Conservation (phyloP, 2,329 filamentous ascomycete species). For the Epichloe baconii region DNA sequence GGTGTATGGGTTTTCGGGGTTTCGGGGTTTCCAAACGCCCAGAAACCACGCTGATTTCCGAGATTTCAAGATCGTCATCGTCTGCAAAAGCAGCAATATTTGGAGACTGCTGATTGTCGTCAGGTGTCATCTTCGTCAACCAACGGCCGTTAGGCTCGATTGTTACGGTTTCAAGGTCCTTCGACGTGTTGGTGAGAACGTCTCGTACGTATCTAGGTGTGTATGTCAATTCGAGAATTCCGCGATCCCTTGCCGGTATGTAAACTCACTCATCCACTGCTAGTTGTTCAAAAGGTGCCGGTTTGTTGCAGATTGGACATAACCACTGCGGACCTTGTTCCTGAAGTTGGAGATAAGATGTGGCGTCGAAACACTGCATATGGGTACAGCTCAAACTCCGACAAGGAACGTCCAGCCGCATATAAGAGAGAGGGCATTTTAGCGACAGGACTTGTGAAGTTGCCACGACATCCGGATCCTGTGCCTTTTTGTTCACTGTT, state of each 20-base stretch:
- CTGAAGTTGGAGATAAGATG: slow-evolving; percentile 82
- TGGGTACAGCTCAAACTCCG: slow-evolving; percentile 72
- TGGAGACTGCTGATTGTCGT: slow-evolving; percentile 16
- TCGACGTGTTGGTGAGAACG: slow-evolving; percentile 63
- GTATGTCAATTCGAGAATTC: neutral
- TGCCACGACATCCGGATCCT: slow-evolving; percentile 79
- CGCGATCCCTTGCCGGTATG: neutral
- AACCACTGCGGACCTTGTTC: slow-evolving; percentile 94
- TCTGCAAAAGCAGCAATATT: slow-evolving; percentile 20
- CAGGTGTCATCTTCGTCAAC: slow-evolving; percentile 31
- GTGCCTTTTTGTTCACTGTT: slow-evolving; percentile 64
- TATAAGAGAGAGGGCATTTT: slow-evolving; percentile 82
- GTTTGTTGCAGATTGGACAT: slow-evolving; percentile 87
- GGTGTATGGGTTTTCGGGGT: slow-evolving; percentile 18
- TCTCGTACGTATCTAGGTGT: slow-evolving; percentile 63
- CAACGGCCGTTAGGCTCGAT: slow-evolving; percentile 81
- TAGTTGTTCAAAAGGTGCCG: slow-evolving; percentile 65
- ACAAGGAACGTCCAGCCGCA: slow-evolving; percentile 68
- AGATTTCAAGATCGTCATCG: slow-evolving; percentile 39
- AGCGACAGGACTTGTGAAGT: slow-evolving; percentile 81
- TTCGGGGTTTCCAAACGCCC: slow-evolving; percentile 24
- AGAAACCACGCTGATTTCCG: slow-evolving; percentile 26
- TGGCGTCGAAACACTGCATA: slow-evolving; percentile 89
- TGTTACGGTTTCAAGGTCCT: slow-evolving; percentile 67
- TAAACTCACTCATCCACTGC: slow-evolving; percentile 69